Conservation (phyloP, 768 basidiomycete genomes). For the Coprinopsis sp. region DNA sequence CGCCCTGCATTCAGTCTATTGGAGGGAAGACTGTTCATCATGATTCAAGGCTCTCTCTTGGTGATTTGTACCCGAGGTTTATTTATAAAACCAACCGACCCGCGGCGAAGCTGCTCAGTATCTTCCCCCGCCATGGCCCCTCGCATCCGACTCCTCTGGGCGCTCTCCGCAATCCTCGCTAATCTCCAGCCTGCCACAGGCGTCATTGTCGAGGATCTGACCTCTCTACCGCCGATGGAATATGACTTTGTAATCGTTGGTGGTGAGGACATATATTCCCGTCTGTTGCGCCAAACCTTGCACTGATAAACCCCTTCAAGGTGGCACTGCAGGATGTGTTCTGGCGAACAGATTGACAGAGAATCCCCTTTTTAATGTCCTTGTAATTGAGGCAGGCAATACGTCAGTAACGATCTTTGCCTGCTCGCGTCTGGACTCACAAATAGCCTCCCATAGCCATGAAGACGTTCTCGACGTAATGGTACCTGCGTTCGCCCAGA, state of each 20-base stretch:
- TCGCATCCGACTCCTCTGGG: too few species aligned
- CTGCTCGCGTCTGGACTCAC: background rate
- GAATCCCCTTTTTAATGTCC: slow-evolving; percentile 18
- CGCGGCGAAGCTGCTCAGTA: too few species aligned
- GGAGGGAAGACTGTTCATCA: too few species aligned
- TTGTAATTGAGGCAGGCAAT: slow-evolving; percentile 27
- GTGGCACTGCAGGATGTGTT: slow-evolving; percentile 23
- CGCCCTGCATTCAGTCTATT: too few species aligned
- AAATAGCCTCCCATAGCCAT: slow-evolving; percentile 13
- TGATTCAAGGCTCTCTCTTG: too few species aligned
- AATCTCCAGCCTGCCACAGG: background rate
- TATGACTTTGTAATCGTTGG: slow-evolving; percentile 10
- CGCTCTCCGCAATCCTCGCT: background rate
- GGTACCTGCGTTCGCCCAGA: slow-evolving; percentile 19
- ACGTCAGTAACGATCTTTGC: slow-evolving; percentile 13
- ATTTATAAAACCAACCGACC: too few species aligned
- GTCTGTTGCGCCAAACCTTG: slow-evolving; percentile 3
- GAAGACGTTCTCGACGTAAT: slow-evolving; percentile 18
- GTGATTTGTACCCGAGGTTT: too few species aligned
- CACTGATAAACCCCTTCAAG: slow-evolving; percentile 7
- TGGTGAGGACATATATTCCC: slow-evolving; percentile 3
- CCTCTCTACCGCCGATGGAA: background rate
- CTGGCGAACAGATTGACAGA: slow-evolving; percentile 25
- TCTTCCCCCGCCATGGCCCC: too few species aligned
- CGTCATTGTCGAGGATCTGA: background rate